These are phyloP conservation scores for Sclerotinia subarctica DNA, from an alignment of 2,329 filamentous ascomycete species.

Conservation along the genomic window DNA sequence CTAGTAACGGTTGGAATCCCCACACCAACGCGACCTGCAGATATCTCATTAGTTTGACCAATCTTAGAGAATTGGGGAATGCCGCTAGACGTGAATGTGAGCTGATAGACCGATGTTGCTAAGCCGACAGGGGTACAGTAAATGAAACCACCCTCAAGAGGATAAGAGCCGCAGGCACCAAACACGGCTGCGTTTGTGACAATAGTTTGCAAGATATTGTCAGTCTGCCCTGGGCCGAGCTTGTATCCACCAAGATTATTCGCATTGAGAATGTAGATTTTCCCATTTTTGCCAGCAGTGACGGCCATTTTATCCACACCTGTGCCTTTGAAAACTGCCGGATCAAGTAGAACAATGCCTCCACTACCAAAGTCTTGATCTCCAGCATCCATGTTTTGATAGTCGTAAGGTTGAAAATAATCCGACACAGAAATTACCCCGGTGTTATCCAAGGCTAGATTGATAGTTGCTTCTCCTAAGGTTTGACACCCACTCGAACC, in stretches of 20 bases:
- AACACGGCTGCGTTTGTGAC: constrained; percentile 39
- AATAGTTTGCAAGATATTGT: constrained; percentile 42
- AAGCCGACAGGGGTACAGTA: constrained; percentile 41
- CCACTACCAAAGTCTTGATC: constrained; percentile 43
- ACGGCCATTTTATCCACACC: constrained; percentile 41
- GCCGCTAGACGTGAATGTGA: constrained; percentile 37
- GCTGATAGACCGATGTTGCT: constrained; percentile 39
- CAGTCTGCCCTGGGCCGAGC: constrained; percentile 40
- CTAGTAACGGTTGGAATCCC: constrained; percentile 41
- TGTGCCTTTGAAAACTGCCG: constrained; percentile 38
- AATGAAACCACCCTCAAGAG: constrained; percentile 45
- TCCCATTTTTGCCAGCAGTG: constrained; percentile 43
- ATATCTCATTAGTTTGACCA: constrained; percentile 35
- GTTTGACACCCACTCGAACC: constrained; percentile 38
- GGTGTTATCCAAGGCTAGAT: constrained; percentile 41
- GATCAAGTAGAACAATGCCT: constrained; percentile 40
- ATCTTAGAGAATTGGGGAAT: constrained; percentile 39
- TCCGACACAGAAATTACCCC: constrained; percentile 39
- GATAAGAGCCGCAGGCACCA: constrained; percentile 43
- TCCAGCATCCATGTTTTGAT: constrained; percentile 40
- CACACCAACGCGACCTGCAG: constrained; percentile 38
- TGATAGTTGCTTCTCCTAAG: constrained; percentile 46
- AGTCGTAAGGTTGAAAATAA: constrained; percentile 46
- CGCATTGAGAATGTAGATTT: constrained; percentile 43
- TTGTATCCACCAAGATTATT: constrained; percentile 45